Evolutionary conservation across 2,329 filamentous ascomycete genomes (phyloP).

Genomic region (Fusarium goolgardi): DNA sequence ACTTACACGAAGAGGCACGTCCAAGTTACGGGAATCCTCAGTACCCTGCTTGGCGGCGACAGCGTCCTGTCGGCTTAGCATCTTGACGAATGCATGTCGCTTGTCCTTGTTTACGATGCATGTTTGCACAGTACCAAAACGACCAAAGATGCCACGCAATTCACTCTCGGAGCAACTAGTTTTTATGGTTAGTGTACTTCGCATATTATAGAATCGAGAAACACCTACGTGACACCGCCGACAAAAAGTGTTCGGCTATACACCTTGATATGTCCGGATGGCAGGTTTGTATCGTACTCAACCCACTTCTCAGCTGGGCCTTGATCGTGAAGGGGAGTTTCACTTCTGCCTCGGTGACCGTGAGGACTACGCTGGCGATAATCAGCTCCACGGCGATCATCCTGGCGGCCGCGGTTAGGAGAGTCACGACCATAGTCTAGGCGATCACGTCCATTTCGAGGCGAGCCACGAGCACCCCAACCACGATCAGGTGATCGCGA

Average conservation of each 20-base stretch:
- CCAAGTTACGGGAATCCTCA: constrained; percentile 79
- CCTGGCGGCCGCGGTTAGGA: constrained; percentile 68
- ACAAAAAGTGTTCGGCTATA: constrained; percentile 96
- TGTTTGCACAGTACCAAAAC: constrained; percentile 90
- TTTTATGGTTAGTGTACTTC: constrained; percentile 45
- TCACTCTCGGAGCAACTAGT: constrained; percentile 80
- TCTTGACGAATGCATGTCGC: constrained; percentile 98
- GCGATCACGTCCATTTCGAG: constrained; percentile 71
- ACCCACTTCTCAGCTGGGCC: constrained; percentile 72
- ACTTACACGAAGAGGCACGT: constrained; percentile 78
- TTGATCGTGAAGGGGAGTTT: constrained; percentile 61
- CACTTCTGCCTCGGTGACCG: constrained; percentile 73
- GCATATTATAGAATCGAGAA: constrained; percentile 5
- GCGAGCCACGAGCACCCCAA: constrained; percentile 74
- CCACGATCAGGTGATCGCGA: constrained; percentile 83
- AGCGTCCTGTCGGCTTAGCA: constrained; percentile 90
- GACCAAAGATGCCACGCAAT: constrained; percentile 81
- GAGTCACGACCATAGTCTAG: constrained; percentile 80
- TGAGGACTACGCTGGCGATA: constrained; percentile 91
- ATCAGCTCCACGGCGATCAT: constrained; percentile 70
- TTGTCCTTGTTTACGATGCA: constrained; percentile 99
- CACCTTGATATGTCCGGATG: constrained; percentile 86
- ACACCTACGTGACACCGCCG: constrained; percentile 86
- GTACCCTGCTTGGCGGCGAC: constrained; percentile 86
- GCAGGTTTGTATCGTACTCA: constrained; percentile 80